Evolutionary conservation across 495 filamentous ascomycete species (phyloP).

Genomic region (Aspergillus heteromorphus): DNA sequence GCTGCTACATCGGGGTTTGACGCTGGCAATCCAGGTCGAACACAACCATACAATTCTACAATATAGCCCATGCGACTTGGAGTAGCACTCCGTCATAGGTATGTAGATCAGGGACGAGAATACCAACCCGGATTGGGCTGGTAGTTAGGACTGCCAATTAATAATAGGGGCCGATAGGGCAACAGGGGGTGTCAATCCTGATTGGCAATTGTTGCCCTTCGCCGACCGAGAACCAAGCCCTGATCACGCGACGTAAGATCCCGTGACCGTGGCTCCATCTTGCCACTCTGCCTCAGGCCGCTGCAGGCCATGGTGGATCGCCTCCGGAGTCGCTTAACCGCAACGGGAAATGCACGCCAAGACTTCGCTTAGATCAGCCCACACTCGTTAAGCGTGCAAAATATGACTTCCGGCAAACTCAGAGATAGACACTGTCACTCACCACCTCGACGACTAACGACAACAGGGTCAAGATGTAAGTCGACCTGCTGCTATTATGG

Average conservation of each 20-base stretch:
- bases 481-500: slow-evolving; percentile 8
- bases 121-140: too few relatives aligned
- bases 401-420: slow-evolving; percentile 38
- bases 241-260: background rate
- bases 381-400: slow-evolving; percentile 46
- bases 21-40: background rate
- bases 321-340: slow-evolving; percentile 20
- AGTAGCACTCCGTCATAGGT: too few relatives aligned
- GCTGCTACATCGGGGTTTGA: background rate
- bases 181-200: too few relatives aligned
- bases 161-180: too few relatives aligned
- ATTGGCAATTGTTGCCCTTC: too few relatives aligned
- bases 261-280: background rate
- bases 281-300: slow-evolving; percentile 18
- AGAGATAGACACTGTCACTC: slow-evolving; percentile 39
- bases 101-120: too few relatives aligned
- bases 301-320: slow-evolving; percentile 5
- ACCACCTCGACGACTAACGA: slow-evolving; percentile 50
- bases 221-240: too few relatives aligned
- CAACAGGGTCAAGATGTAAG: slow-evolving; percentile 52
- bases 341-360: slow-evolving; percentile 24
- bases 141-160: too few relatives aligned
- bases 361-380: slow-evolving; percentile 42
- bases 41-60: background rate
- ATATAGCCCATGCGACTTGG: too few relatives aligned